Base-by-base conservation (phyloP, 1,139 yeast species). In the Schwanniomyces etchellsii region DNA sequence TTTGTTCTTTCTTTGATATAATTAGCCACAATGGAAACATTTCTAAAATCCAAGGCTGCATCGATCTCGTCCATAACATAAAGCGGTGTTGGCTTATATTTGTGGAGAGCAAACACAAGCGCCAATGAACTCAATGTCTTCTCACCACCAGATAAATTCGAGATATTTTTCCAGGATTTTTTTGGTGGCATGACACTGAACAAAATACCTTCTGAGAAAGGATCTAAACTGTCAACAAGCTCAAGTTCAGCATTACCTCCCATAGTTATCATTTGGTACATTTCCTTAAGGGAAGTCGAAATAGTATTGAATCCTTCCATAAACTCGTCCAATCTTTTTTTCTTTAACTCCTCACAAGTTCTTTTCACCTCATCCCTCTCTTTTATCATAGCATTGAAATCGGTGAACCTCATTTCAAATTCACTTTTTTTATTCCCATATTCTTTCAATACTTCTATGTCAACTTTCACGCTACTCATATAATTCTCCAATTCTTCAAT, bases 41-140 rank as follows among this genome's bases (percentile, higher is more conserved):
- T 93, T 52, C 97, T 69, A 60, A 91, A 93, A 61, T 93, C 99
- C 44, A 93, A 70, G 1, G 99, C 99, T 0, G 99, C 99, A 61
- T 93, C 99, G 45, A 93, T 91, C 60, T 93, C 99, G 62, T 93
- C 99, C 99, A 93, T 93, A 22, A 93, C 98, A 52, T 93, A 93
- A 28, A 93, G 62, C 5, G 99, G 98, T 0, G 98, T 93, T 1
- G 99, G 99, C 52, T 88, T 91, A 55, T 86, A 93, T 45, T 84
- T 85, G 53, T 93, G 98, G 27, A 93, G 71, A 0, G 98, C 98
- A 70, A 93, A 93, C 4, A 93, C 98, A 42, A 93, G 68, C 0
- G 98, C 98, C 47, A 93, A 67, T 0, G 98, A 91, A 50, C 95
- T 83, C 43, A 93, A 70, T 0, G 99, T 93, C 59, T 93, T 93